Base-by-base conservation (phyloP, 805 yeast genomes). In the Ogataea chonburiensis region DNA sequence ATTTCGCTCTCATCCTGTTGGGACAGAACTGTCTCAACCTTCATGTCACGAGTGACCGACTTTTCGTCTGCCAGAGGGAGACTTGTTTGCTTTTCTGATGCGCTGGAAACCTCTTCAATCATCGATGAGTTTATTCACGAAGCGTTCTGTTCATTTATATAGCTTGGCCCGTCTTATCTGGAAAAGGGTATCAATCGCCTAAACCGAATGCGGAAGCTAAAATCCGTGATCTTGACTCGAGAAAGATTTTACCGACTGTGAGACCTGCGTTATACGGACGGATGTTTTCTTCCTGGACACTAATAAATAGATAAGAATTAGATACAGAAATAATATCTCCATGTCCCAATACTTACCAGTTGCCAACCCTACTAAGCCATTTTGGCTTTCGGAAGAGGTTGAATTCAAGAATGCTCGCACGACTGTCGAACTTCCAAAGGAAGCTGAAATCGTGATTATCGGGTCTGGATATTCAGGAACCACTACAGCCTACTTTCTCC, bases 401-500 rank as follows among this genome's bases (percentile, higher is more conserved):
- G 36, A 26, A 4, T 37, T 47, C 22, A 35, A 41, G n/a, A 22
- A 33, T 11, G 31, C 32, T 17, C 43, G 60, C 23, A 38, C 56
- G 5, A 45, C 56, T 3, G 18, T 13, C 9, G 46, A 42, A 3
- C 41, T 70, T 9, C 75, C 74, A 1, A 22, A 40, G 10, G 52
- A 55, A 20, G 62, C 58, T 5, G 73, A 69, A 32, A 53, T 64
- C 5, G 55, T 68, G 17, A 61, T 70, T 31, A 59, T 70, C 24
- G 75, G 75, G 6, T 60, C 69, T 2, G 75, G 75, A 5, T 67
- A 68, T 42, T 60, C 71, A 8, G 75, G 75, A 14, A 49, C 68
- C 3, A 52, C 71, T 1, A 54, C 57, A 9, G 70, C 70, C 0
- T 57, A 58, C 42, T 60, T 58, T 38, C 43, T 64, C 17, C 44